These are phyloP conservation scores for Astragalus glycyphyllos DNA, from an alignment of 306 rosid species.

Conservation along the genomic window DNA sequence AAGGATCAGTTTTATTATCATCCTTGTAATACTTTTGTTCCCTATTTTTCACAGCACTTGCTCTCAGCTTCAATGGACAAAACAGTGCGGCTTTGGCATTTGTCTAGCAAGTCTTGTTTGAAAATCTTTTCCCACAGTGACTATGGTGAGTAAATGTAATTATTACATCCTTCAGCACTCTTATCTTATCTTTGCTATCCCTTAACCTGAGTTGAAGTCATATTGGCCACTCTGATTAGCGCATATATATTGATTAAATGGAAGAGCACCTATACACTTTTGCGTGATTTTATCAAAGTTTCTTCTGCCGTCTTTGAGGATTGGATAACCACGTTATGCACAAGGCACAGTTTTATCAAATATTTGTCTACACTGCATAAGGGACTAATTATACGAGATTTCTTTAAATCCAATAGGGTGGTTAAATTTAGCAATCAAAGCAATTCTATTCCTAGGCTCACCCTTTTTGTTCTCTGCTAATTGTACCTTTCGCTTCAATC, in stretches of 20 bases:
- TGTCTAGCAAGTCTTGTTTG: conserved; percentile 84
- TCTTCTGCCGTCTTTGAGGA: conserved; percentile 28
- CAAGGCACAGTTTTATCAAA: conserved; percentile 20
- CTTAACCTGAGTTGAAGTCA: conserved; percentile 30
- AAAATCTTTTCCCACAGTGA: conserved; percentile 90
- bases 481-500: conserved; percentile 48
- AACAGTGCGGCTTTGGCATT: conserved; percentile 97
- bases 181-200: conserved; percentile 28
- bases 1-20: conserved; percentile 7
- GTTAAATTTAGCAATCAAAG: conserved; percentile 36
- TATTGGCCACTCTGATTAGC: conserved; percentile 21
- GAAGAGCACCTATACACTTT: neutral
- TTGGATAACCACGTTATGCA: conserved; percentile 8
- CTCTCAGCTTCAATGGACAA: conserved; percentile 99
- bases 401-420: conserved; percentile 24
- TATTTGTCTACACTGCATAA: conserved; percentile 14
- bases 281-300: conserved; percentile 11
- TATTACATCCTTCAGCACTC: conserved; percentile 30
- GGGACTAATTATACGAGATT: conserved; percentile 17
- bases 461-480: conserved; percentile 48
- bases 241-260: conserved; percentile 13
- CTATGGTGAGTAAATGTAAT: conserved; percentile 69
- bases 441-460: conserved; percentile 7
- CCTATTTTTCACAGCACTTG: conserved; percentile 66
- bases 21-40: conserved; percentile 41